Evolutionary conservation across 208 protist genomes (phyloP), one percentile per base, ranked within the genome.

Genomic region (Herpetomonas samuelpessoai): DNA sequence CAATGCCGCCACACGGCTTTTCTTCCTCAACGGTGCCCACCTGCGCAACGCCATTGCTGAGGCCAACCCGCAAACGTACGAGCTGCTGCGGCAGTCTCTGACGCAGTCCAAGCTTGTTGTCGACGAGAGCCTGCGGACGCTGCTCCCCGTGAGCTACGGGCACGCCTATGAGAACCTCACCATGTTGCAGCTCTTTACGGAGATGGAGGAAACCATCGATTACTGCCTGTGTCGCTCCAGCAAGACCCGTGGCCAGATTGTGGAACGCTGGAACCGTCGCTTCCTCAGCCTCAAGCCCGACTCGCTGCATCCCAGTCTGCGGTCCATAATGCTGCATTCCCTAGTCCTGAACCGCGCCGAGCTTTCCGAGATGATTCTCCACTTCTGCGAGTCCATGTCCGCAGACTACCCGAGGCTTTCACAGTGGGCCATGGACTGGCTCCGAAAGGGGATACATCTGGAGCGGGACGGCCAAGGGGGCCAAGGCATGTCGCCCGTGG

Each of bases 151-250:
- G 19, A 95, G 86, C 72, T 95, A 96, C 76, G 63, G 77, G 10
- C 88, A 93, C 64, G 91, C 91, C 18, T 99, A 99, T 81, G 84
- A 97, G 26, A 88, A 91, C 35, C 67, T 99, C 14, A 95, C 99
- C 14, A 71, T 93, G 54, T 73, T 99, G 60, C 98, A 99, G 79
- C 97, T 99, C 81, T 93, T 99, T 39, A 92, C 92, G 0, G 98
- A 99, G 74, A 92, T 99, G 67, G 98, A 99, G 82, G 98, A 99
- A 79, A 86, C 99, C 19, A 76, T 99, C 12, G 88, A 86, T 41
- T 91, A 91, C 73, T 64, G 74, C 39, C 62, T 89, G 57, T 82
- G 66, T 51, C 49, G 68, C 26, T 81, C 76, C 28, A 21, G 53
- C 21, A 76, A 69, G 82, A 92, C 80, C 51, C 63, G 80, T n/a